phyloP scores from a whole-genome alignment of 495 filamentous ascomycete genomes.

The Halenospora varia region DNA sequence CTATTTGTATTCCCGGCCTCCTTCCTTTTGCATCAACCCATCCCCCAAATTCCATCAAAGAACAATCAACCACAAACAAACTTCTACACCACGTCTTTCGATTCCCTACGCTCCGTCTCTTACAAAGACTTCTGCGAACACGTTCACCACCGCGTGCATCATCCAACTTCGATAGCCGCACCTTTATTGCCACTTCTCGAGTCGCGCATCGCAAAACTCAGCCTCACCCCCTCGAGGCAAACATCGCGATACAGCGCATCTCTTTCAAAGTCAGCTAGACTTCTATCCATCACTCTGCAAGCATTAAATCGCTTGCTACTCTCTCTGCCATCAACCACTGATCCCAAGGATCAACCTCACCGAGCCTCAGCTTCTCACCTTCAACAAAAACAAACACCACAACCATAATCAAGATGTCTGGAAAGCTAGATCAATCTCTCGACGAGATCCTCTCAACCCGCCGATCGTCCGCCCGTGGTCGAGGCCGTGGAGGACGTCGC shows the following conservation, averaged over 20 bases:
- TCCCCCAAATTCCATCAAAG: slow-evolving; percentile 26
- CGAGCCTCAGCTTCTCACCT: slow-evolving; percentile 15
- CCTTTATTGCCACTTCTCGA: slow-evolving; percentile 21
- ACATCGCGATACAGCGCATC: slow-evolving; percentile 7
- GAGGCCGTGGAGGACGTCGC: slow-evolving; percentile 47
- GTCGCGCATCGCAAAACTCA: slow-evolving; percentile 20
- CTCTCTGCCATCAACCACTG: slow-evolving; percentile 21
- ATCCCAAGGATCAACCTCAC: slow-evolving; percentile 20
- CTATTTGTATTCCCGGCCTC: slow-evolving; percentile 26
- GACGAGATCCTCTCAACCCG: slow-evolving; percentile 85
- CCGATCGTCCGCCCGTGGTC: slow-evolving; percentile 38
- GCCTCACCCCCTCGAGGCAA: slow-evolving; percentile 16
- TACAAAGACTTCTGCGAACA: slow-evolving; percentile 11
- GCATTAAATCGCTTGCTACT: slow-evolving; percentile 11
- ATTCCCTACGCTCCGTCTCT: slow-evolving; percentile 17
- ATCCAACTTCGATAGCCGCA: slow-evolving; percentile 41
- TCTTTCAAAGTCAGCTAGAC: slow-evolving; percentile 14
- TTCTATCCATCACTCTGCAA: slow-evolving; percentile 14
- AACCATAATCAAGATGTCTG: slow-evolving; percentile 62
- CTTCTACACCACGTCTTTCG: slow-evolving; percentile 9
- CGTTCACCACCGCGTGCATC: slow-evolving; percentile 30
- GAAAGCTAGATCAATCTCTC: slow-evolving; percentile 90
- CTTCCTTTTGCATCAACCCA: slow-evolving; percentile 17
- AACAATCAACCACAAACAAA: neutral
- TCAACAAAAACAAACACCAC: slow-evolving; percentile 21